Conservation (phyloP, 2,329 filamentous ascomycete species). For the Colletotrichum agaves region DNA sequence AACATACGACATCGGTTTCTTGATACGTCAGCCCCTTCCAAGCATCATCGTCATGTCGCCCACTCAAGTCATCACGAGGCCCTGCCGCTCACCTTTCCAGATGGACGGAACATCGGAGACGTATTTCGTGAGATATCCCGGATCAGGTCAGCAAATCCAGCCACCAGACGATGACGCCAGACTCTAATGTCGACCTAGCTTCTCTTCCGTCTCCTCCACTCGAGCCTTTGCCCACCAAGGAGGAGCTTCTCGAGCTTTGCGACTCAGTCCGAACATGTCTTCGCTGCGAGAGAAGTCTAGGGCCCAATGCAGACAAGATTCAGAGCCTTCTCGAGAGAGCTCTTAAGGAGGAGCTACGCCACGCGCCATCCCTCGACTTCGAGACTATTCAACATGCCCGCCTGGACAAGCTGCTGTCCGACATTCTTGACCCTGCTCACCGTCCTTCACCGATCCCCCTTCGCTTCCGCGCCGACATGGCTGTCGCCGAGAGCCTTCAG, state of each 20-base stretch:
- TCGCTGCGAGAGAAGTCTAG: conserved; percentile 44
- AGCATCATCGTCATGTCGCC: conserved; percentile 24
- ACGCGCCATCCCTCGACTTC: conserved; percentile 49
- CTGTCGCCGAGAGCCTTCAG: conserved; percentile 52
- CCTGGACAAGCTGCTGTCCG: conserved; percentile 57
- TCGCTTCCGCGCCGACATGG: conserved; percentile 48
- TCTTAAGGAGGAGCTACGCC: conserved; percentile 51
- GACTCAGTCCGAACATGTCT: conserved; percentile 54
- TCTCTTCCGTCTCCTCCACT: conserved; percentile 2
- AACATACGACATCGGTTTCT: neutral
- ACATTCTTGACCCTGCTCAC: conserved; percentile 49
- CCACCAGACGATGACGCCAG: neutral
- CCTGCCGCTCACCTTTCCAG: conserved; percentile 26
- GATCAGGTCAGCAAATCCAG: conserved; percentile 25
- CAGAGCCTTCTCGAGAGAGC: conserved; percentile 52
- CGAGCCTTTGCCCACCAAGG: conserved; percentile 22
- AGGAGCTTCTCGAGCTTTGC: conserved; percentile 52
- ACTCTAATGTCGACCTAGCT: conserved; percentile 14
- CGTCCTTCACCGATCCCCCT: conserved; percentile 42
- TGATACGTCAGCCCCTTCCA: neutral
- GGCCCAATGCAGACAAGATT: conserved; percentile 49
- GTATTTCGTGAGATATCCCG: conserved; percentile 27
- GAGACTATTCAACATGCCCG: conserved; percentile 51
- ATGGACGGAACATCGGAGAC: conserved; percentile 26
- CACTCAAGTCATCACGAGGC: conserved; percentile 24